Evolutionary conservation across 2,329 filamentous ascomycete genomes (phyloP), one percentile per base, ranked within the genome.

Genomic region (Chaetomium olivaceum): DNA sequence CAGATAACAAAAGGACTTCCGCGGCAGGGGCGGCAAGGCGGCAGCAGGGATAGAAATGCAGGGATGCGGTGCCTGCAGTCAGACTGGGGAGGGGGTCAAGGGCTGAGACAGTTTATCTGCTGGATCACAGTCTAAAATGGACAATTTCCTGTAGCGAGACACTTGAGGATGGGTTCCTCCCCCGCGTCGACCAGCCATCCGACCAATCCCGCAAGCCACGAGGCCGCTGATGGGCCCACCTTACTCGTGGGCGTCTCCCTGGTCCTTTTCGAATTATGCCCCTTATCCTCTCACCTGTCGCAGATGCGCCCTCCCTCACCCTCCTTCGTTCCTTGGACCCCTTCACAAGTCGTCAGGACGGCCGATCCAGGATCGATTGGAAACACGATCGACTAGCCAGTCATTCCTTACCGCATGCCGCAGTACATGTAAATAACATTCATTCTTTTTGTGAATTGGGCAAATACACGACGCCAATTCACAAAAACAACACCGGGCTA

Each of bases 261-360:
- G 8, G 27, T 55, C 63, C 62, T 58, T 62, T 54, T 60, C 27
- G 21, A 16, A 23, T 57, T 36, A 55, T 56, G 51, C 64, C 65
- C 65, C 54, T 61, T 64, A 58, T 61, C 63, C 43, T 50, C 52
- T 60, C 51, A 36, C 60, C 51, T 62, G 70, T 71, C 69, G 59
- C 68, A 69, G 65, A 52, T 62, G 23, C 25, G 8, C 64, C 64
- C 56, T 59, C 64, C 36, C 56, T 58, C 65, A 27, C 60, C 43
- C 43, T 63, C 67, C 48, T 58, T 65, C 65, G 61, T 46, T 55
- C 61, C 65, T 55, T 5, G 39, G 33, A 62, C 23, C 58, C 58
- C 31, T 61, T 52, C 19, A 19, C 39, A 56, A 63, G 33, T 61
- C 57, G 39, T 59, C 62, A 65, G 58, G 66, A 62, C 61, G 61